These are phyloP conservation scores for Aspergillus brasiliensis DNA, from an alignment of 2,329 filamentous ascomycete genomes.

Conservation along the genomic window DNA sequence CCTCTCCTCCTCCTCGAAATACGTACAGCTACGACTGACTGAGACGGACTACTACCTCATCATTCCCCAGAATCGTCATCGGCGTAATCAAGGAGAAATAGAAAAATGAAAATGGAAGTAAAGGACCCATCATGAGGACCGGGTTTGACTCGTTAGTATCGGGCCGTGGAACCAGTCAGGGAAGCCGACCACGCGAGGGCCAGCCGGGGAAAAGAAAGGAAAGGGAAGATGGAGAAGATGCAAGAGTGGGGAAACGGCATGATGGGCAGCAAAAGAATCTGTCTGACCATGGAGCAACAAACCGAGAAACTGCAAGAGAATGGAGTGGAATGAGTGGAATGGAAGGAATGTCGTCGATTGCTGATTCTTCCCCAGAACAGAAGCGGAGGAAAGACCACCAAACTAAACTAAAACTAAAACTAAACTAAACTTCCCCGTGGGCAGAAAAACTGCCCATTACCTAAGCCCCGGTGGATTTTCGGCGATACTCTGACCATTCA, in stretches of 20 bases:
- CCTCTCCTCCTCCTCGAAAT: too few relatives aligned
- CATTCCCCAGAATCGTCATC: background rate
- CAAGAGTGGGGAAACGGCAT: conserved; percentile 2
- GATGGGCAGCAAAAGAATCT: background rate
- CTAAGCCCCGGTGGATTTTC: conserved; percentile 13
- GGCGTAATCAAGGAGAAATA: background rate
- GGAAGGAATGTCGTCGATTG: background rate
- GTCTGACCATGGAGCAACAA: background rate
- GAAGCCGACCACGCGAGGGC: conserved; percentile 2
- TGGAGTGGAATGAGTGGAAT: background rate
- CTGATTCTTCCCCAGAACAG: background rate
- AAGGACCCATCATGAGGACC: background rate
- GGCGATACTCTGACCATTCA: conserved; percentile 11
- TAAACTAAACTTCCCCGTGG: conserved; percentile 15
- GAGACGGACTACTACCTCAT: background rate
- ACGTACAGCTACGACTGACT: too few relatives aligned
- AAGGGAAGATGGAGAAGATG: background rate
- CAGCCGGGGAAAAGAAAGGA: background rate
- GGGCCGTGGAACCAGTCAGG: conserved; percentile 4
- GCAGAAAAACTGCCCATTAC: conserved; percentile 1
- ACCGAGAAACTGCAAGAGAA: background rate
- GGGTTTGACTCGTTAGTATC: background rate
- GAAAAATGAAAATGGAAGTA: background rate
- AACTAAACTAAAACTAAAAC: too few relatives aligned
- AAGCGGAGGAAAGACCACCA: background rate